Conservation (phyloP, 345 rosid species). For the Boechera divaricarpa region DNA sequence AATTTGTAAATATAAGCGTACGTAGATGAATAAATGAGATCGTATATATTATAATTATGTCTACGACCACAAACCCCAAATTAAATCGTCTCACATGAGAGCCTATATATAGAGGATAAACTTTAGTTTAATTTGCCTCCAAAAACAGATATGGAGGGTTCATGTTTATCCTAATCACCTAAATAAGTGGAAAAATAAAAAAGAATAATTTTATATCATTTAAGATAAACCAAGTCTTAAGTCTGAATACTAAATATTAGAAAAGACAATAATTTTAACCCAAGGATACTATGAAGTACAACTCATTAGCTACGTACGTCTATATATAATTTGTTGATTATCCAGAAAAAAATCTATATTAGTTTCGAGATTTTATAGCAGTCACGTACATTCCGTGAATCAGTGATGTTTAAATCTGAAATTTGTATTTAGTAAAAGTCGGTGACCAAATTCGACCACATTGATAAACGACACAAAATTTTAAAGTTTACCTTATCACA, state of each 20-base stretch:
- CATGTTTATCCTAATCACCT: slow-evolving; percentile 25
- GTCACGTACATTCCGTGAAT: slow-evolving; percentile 6
- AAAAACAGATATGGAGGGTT: slow-evolving; percentile 25
- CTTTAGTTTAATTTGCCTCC: slow-evolving; percentile 5
- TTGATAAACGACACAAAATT: background rate
- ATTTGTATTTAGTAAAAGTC: background rate
- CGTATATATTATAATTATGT: background rate
- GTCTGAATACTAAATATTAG: slow-evolving; percentile 5
- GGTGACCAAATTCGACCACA: slow-evolving; percentile 16
- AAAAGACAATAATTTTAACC: background rate
- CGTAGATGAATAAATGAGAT: background rate
- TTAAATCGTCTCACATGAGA: slow-evolving; percentile 32
- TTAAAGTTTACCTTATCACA: background rate
- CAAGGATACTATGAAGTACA: background rate
- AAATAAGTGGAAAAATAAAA: background rate
- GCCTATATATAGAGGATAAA: background rate
- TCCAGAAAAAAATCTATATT: background rate
- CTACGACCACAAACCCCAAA: slow-evolving; percentile 36
- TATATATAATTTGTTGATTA: background rate
- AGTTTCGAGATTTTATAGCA: background rate
- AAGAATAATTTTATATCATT: background rate
- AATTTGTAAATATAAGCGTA: background rate
- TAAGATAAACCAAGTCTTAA: background rate
- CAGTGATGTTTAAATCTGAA: background rate
- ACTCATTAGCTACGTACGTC: background rate